Evolutionary conservation across 805 yeast genomes (phyloP).

Genomic region (Wickerhamiella azymoides): DNA sequence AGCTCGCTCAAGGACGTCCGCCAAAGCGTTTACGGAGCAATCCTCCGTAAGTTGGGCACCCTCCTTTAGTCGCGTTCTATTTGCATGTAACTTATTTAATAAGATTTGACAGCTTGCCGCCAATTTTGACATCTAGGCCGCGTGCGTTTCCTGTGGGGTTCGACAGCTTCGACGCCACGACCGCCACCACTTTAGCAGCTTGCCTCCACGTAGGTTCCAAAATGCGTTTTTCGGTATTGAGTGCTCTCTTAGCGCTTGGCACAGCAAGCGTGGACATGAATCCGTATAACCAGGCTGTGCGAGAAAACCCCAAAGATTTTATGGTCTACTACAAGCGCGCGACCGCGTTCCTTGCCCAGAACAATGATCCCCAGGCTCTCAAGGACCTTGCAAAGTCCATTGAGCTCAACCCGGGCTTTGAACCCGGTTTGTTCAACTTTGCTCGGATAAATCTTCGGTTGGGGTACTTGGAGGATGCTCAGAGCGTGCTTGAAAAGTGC

Average conservation of each 20-base stretch:
- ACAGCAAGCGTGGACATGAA: constrained; percentile 10
- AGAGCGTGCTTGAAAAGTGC: constrained; percentile 12
- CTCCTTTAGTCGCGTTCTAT: not conserved
- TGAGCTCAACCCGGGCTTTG: constrained; percentile 24
- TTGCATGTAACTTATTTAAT: too few relatives aligned
- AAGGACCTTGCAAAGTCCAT: constrained; percentile 25
- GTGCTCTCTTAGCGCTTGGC: not conserved
- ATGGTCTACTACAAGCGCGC: constrained; percentile 27
- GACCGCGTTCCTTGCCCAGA: constrained; percentile 25
- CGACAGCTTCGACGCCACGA: not conserved
- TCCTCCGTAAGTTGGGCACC: not conserved
- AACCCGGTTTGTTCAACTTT: constrained; percentile 25
- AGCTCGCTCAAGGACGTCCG: not conserved
- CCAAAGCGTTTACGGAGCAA: too few relatives aligned
- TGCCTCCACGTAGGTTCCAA: not conserved
- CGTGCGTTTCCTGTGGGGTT: too few relatives aligned
- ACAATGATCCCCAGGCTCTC: constrained; percentile 25
- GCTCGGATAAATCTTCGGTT: constrained; percentile 22
- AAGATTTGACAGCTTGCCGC: too few relatives aligned
- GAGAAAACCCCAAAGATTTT: constrained; percentile 20
- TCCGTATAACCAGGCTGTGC: constrained; percentile 20
- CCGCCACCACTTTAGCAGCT: not conserved
- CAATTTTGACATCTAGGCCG: too few relatives aligned
- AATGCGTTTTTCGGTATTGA: constrained; percentile 1
- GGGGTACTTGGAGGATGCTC: constrained; percentile 22